phyloP scores from a whole-genome alignment of 1,284 basidiomycete species.

The Phellopilus nigrolimitatus region DNA sequence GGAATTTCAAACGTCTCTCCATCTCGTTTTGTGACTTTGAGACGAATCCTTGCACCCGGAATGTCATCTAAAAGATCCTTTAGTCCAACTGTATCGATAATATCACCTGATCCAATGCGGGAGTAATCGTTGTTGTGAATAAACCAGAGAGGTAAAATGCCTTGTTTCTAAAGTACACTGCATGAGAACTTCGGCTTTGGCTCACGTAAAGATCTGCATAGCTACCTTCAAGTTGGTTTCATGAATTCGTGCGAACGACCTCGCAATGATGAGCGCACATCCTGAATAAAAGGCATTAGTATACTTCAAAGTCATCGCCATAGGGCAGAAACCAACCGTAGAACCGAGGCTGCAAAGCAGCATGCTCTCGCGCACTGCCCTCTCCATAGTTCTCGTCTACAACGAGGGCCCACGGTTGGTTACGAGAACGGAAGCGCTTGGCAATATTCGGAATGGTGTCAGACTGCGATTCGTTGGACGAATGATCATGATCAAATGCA shows the following conservation, averaged over 20 bases:
- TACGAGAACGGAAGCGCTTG: constrained; percentile 77
- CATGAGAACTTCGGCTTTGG: constrained; percentile 7
- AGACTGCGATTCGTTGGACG: constrained; percentile 41
- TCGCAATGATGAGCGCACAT: constrained; percentile 77
- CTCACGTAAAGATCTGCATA: constrained; percentile 7
- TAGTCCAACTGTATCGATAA: constrained; percentile 51
- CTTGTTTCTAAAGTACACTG: constrained; percentile 74
- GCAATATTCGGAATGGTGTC: constrained; percentile 89
- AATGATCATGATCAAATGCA: constrained; percentile 71
- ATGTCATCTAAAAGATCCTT: constrained; percentile 54
- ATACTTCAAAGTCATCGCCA: no score
- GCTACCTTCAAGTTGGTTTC: constrained; percentile 92
- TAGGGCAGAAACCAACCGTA: constrained; percentile 65
- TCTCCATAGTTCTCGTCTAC: constrained; percentile 98
- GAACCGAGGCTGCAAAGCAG: constrained; percentile 94
- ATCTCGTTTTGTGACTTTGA: constrained; percentile 66
- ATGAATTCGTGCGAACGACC: constrained; percentile 98
- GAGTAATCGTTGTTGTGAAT: constrained; percentile 81
- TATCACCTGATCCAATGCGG: constrained; percentile 78
- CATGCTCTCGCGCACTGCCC: constrained; percentile 94
- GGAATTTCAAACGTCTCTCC: constrained; percentile 66
- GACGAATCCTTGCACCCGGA: constrained; percentile 46
- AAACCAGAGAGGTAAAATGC: constrained; percentile 89
- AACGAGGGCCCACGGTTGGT: constrained; percentile 89
- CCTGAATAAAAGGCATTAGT: constrained; percentile 40